These are phyloP conservation scores for Chalciporus sp. DNA, from an alignment of 1,284 basidiomycete genomes.

Conservation along the genomic window DNA sequence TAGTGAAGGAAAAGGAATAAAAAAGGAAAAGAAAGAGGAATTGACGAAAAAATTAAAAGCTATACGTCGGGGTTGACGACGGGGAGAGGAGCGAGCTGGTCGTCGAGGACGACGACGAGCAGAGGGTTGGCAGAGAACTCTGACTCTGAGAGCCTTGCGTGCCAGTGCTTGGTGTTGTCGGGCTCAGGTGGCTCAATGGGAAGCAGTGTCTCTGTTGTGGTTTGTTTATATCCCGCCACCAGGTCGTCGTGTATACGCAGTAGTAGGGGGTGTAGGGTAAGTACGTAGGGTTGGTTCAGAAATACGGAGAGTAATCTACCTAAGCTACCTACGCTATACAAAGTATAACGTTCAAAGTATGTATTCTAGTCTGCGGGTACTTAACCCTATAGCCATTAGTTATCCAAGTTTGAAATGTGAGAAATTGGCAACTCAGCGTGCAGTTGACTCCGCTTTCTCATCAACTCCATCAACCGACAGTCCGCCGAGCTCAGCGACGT, in stretches of 20 bases:
- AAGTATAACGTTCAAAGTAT: too few relatives aligned
- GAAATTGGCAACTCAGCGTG: constrained; percentile 33
- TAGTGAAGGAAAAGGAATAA: not conserved
- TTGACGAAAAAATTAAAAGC: not conserved
- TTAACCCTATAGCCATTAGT: too few relatives aligned
- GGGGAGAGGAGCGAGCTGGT: constrained; percentile 16
- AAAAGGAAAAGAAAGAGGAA: not conserved
- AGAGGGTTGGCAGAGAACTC: constrained; percentile 36
- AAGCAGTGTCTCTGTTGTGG: constrained; percentile 13
- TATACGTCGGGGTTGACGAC: constrained; percentile 4
- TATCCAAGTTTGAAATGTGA: not conserved
- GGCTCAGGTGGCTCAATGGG: not conserved
- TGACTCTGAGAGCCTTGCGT: constrained; percentile 13
- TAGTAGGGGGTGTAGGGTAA: not conserved
- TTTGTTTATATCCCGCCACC: constrained; percentile 18
- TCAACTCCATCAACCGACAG: constrained; percentile 32
- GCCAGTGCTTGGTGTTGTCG: not conserved
- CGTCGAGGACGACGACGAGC: constrained; percentile 38
- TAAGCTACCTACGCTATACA: too few relatives aligned
- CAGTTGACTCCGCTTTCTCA: constrained; percentile 20
- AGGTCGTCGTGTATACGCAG: not conserved
- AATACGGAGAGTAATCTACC: too few relatives aligned
- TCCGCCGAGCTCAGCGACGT: constrained; percentile 39
- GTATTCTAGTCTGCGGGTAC: too few relatives aligned
- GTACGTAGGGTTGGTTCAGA: not conserved